These are phyloP conservation scores for Arachis hypogaea DNA, from an alignment of 306 rosid species.

Conservation along the genomic window DNA sequence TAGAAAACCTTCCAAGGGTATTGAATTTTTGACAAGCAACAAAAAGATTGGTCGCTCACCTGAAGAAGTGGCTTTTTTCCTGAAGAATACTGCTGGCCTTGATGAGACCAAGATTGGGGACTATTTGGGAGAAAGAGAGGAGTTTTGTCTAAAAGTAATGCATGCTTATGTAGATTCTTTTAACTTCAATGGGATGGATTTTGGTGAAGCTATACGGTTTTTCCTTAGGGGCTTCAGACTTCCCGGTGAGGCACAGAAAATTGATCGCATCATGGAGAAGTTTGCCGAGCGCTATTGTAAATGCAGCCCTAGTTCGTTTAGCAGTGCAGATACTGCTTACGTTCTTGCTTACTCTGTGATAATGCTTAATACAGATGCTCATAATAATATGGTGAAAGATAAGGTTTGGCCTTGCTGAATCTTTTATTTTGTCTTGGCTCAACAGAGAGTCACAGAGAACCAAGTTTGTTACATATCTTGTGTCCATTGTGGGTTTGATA, in stretches of 20 bases:
- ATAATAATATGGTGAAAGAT: constrained; percentile 94
- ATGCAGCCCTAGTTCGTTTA: constrained; percentile 91
- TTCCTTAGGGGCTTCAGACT: constrained; percentile 95
- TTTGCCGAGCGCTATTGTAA: constrained; percentile 99
- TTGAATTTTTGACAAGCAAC: constrained; percentile 80
- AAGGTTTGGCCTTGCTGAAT: constrained; percentile 66
- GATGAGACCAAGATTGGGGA: constrained; percentile 92
- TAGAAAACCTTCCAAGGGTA: constrained; percentile 94
- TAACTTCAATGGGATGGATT: constrained; percentile 84
- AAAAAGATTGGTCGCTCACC: constrained; percentile 85
- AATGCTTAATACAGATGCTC: constrained; percentile 99
- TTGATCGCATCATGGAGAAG: constrained; percentile 99
- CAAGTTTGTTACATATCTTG: constrained; percentile 31
- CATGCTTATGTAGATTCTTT: constrained; percentile 99
- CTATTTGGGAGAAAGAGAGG: constrained; percentile 97
- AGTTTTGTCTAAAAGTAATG: constrained; percentile 93
- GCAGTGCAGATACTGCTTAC: constrained; percentile 99
- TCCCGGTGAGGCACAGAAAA: constrained; percentile 99
- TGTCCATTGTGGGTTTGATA: constrained; percentile 21
- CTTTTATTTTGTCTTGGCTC: constrained; percentile 36
- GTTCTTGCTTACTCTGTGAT: constrained; percentile 99
- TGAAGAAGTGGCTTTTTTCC: constrained; percentile 86
- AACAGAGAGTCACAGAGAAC: constrained; percentile 5
- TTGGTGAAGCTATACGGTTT: constrained; percentile 94
- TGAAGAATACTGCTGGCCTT: constrained; percentile 79